Percentiles rank a stretch among this genome's conserved stretches.
These are phyloP conservation scores for Pezicula rhizophila DNA, from an alignment of 2,329 filamentous ascomycete genomes.

Conservation along the genomic window DNA sequence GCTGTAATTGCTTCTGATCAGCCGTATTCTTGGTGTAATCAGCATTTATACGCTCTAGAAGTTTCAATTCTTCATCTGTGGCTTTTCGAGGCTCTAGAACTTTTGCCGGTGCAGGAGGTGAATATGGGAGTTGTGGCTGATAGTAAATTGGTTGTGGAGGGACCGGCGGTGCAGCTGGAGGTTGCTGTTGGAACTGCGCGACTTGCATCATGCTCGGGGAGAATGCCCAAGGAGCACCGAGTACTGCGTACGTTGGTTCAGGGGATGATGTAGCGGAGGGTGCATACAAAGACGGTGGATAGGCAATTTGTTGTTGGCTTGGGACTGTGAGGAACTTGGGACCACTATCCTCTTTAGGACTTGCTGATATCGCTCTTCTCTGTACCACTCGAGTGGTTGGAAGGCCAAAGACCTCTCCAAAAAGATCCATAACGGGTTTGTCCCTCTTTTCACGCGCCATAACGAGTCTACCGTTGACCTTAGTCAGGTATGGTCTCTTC, in stretches of 20 bases:
- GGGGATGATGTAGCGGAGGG: conserved; percentile 3
- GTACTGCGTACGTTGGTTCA: not conserved
- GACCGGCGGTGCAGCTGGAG: not conserved
- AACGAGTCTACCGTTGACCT: conserved; percentile 23
- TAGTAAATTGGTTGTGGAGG: not conserved
- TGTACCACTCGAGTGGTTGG: conserved; percentile 6
- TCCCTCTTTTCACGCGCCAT: conserved; percentile 21
- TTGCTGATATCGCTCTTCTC: conserved; percentile 5
- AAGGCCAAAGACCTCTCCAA: conserved; percentile 17
- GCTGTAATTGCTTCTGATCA: not conserved
- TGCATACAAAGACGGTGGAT: conserved; percentile 8
- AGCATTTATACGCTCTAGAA: conserved; percentile 14
- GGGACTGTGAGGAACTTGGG: not conserved
- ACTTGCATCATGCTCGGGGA: not conserved
- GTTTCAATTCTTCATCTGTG: conserved; percentile 11
- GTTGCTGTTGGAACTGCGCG: not conserved
- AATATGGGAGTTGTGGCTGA: not conserved
- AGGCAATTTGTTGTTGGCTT: not conserved
- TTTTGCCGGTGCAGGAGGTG: conserved; percentile 3
- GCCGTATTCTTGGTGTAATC: conserved; percentile 10
- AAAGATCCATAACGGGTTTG: conserved; percentile 12
- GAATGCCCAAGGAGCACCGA: not conserved
- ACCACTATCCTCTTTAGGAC: not conserved
- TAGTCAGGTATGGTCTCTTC: conserved; percentile 22
- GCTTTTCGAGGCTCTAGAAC: conserved; percentile 8